These are phyloP conservation scores for Epichloe typhina DNA, from an alignment of 2,329 filamentous ascomycete genomes.

Conservation along the genomic window DNA sequence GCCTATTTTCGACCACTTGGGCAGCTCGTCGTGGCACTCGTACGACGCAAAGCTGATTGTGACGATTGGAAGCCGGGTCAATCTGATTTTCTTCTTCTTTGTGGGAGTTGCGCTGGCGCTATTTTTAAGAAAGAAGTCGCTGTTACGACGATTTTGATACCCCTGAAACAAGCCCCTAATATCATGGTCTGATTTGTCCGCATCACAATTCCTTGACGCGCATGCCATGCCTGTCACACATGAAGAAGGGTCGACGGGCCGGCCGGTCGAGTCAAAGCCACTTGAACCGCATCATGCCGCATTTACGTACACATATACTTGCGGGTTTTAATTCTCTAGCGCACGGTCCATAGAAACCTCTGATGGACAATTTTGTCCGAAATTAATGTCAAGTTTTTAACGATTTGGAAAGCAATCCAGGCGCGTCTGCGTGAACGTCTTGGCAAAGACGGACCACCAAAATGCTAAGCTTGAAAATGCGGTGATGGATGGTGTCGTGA, in stretches of 20 bases:
- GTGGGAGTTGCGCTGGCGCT: constrained; percentile 11
- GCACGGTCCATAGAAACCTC: constrained; percentile 1
- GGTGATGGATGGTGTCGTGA: background rate
- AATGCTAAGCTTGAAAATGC: background rate
- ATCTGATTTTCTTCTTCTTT: constrained; percentile 10
- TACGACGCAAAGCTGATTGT: constrained; percentile 19
- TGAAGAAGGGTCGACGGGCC: background rate
- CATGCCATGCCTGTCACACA: background rate
- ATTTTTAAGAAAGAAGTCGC: constrained; percentile 8
- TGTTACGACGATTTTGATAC: constrained; percentile 9
- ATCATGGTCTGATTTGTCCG: background rate
- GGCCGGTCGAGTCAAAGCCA: background rate
- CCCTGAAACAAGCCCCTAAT: background rate
- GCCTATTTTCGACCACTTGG: constrained; percentile 27
- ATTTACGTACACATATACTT: background rate
- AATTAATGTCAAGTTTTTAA: background rate
- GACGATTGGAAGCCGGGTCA: constrained; percentile 7
- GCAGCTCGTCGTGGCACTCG: constrained; percentile 29
- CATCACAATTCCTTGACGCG: background rate
- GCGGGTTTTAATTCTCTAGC: constrained; percentile 1
- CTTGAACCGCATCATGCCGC: background rate
- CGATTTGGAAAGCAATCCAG: background rate
- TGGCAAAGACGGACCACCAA: background rate
- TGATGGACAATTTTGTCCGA: background rate
- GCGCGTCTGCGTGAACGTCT: background rate